These are phyloP conservation scores for Amaranthus tricolor DNA, from an alignment of 179 eudicot genomes.

Conservation along the genomic window DNA sequence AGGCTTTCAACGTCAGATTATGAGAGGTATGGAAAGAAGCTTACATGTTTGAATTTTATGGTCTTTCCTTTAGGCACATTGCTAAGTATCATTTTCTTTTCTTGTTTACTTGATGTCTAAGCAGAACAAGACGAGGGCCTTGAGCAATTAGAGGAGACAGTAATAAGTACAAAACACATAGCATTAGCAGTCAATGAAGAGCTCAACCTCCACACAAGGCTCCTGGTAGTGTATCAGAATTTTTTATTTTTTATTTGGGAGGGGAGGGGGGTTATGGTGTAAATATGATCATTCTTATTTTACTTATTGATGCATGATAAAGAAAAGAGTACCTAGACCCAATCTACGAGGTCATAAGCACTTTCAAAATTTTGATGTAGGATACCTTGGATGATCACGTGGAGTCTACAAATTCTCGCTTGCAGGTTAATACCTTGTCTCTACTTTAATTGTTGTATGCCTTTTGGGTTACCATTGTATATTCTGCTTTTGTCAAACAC, in stretches of 20 bases:
- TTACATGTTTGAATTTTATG: not conserved
- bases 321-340: not conserved
- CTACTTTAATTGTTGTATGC: not conserved
- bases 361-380: conserved; percentile 31
- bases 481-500: not conserved
- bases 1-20: conserved; percentile 85
- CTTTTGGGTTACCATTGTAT: not conserved
- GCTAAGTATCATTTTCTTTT: not conserved
- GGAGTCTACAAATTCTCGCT: conserved; percentile 69
- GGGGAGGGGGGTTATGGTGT: not conserved
- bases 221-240: conserved; percentile 51
- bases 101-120: not conserved
- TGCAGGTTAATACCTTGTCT: conserved; percentile 51
- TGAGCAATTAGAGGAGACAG: conserved; percentile 83
- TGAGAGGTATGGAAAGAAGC: conserved; percentile 60
- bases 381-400: conserved; percentile 84
- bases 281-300: not conserved
- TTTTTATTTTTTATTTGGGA: not conserved
- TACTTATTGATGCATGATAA: not conserved
- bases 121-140: conserved; percentile 97
- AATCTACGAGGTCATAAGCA: not conserved
- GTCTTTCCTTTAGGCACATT: not conserved
- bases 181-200: conserved; percentile 97
- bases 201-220: conserved; percentile 79
- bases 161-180: conserved; percentile 85